Evolutionary conservation across 768 basidiomycete genomes (phyloP).

Genomic region (Trametes cinnabarina): DNA sequence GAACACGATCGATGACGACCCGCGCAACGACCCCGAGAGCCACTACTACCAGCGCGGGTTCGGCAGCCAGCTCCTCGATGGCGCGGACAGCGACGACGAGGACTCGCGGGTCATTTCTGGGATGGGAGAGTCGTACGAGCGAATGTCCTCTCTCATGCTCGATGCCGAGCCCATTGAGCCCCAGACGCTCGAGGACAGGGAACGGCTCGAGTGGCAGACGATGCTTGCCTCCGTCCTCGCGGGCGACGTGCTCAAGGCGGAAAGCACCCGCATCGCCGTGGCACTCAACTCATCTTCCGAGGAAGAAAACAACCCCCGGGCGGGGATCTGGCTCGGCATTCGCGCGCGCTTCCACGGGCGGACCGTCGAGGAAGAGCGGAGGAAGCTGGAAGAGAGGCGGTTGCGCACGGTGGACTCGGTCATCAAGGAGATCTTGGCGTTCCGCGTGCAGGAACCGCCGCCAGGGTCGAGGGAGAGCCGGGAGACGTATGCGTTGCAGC

Average conservation of each 20-base stretch:
- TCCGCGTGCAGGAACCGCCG: constrained; percentile 54
- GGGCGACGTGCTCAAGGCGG: constrained; percentile 92
- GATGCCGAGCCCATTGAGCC: constrained; percentile 67
- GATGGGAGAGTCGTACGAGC: constrained; percentile 48
- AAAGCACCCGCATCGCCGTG: constrained; percentile 88
- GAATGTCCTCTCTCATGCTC: constrained; percentile 49
- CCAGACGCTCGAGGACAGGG: constrained; percentile 69
- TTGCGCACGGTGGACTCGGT: constrained; percentile 77
- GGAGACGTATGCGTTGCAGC: constrained; percentile 48
- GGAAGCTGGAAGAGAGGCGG: constrained; percentile 78
- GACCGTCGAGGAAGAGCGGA: constrained; percentile 78
- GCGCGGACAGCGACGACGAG: constrained; percentile 77
- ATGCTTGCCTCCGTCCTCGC: constrained; percentile 91
- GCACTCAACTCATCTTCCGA: constrained; percentile 69
- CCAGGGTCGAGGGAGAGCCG: constrained; percentile 37
- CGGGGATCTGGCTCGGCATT: constrained; percentile 86
- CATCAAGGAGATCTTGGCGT: constrained; percentile 78
- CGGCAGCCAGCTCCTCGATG: constrained; percentile 64
- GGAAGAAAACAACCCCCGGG: constrained; percentile 63
- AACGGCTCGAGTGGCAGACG: constrained; percentile 92
- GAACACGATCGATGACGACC: constrained; percentile 61
- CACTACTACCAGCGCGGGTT: constrained; percentile 77
- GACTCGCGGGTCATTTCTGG: constrained; percentile 45
- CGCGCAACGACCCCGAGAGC: constrained; percentile 77
- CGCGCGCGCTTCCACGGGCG: constrained; percentile 82